These are phyloP conservation scores for Colletotrichum shisoi DNA, from an alignment of 2,329 filamentous ascomycete species.

Conservation along the genomic window DNA sequence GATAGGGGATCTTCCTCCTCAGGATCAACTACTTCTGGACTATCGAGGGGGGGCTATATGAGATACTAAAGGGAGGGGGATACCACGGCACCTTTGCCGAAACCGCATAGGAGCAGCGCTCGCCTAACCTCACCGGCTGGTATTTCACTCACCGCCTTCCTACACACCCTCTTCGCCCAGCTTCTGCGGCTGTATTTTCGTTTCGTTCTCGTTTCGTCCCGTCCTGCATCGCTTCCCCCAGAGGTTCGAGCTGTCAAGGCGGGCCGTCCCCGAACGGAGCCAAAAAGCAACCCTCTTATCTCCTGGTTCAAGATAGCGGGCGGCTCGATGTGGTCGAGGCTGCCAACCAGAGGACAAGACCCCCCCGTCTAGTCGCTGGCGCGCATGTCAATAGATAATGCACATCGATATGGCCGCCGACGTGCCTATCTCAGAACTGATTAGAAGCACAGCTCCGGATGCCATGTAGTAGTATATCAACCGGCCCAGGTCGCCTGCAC, in stretches of 20 bases:
- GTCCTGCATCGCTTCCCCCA: background rate
- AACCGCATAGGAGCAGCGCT: constrained; percentile 14
- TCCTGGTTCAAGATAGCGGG: constrained; percentile 8
- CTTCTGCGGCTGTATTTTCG: background rate
- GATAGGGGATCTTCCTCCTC: background rate
- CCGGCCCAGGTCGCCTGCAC: background rate
- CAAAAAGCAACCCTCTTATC: constrained; percentile 39
- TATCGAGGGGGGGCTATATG: background rate
- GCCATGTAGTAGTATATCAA: constrained; percentile 11
- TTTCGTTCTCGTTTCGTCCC: constrained; percentile 15
- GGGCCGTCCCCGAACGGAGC: constrained; percentile 16
- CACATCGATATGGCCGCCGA: constrained; percentile 26
- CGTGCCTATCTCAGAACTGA: constrained; percentile 6
- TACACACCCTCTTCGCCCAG: constrained; percentile 32
- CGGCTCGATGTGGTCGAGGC: constrained; percentile 26
- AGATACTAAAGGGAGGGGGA: background rate
- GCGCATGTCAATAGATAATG: constrained; percentile 38
- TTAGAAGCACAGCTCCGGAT: background rate
- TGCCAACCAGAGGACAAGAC: constrained; percentile 14
- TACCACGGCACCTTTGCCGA: constrained; percentile 18
- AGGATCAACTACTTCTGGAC: background rate
- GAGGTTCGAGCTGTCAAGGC: background rate
- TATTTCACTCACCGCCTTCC: constrained; percentile 21
- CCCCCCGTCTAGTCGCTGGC: constrained; percentile 27
- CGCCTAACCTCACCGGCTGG: constrained; percentile 9